Evolutionary conservation across 2,329 filamentous ascomycete genomes (phyloP).

Genomic region (Pestalotiopsis sp.): DNA sequence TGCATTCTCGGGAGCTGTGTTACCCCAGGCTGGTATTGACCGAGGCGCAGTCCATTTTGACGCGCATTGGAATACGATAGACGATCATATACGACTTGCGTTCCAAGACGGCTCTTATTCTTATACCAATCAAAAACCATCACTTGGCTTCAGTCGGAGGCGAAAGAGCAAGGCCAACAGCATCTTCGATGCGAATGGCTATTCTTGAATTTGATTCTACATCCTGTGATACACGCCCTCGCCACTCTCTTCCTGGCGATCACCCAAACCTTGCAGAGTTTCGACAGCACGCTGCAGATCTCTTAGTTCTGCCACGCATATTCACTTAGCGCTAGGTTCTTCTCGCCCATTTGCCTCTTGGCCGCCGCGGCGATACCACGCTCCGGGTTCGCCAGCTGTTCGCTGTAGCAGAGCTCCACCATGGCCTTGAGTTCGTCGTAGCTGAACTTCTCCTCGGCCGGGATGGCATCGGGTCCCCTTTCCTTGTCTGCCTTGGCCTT

Average conservation of each 20-base stretch:
- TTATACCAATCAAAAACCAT: no score
- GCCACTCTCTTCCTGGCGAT: neutral
- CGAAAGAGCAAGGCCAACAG: no score
- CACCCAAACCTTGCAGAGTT: neutral
- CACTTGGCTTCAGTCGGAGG: no score
- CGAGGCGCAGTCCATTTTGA: no score
- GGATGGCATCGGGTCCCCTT: constrained; percentile 30
- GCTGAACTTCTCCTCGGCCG: constrained; percentile 49
- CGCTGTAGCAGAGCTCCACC: constrained; percentile 68
- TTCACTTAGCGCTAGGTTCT: constrained; percentile 69
- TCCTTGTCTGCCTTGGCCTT: constrained; percentile 52
- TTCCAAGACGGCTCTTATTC: no score
- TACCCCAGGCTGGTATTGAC: no score
- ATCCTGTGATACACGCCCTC: neutral
- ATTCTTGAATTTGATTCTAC: neutral
- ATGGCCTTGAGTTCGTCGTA: constrained; percentile 68
- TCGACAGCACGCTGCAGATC: neutral
- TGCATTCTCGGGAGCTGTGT: no score
- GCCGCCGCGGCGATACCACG: constrained; percentile 67
- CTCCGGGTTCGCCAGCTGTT: constrained; percentile 65
- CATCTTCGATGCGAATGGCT: neutral
- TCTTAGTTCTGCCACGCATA: constrained; percentile 64
- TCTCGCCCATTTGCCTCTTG: constrained; percentile 69
- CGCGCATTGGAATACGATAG: no score
- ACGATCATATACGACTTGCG: no score